Evolutionary conservation across 139 green algal species (phyloP), one percentile per base, ranked within the genome.

Genomic region (Zygnema circumcarinatum): DNA sequence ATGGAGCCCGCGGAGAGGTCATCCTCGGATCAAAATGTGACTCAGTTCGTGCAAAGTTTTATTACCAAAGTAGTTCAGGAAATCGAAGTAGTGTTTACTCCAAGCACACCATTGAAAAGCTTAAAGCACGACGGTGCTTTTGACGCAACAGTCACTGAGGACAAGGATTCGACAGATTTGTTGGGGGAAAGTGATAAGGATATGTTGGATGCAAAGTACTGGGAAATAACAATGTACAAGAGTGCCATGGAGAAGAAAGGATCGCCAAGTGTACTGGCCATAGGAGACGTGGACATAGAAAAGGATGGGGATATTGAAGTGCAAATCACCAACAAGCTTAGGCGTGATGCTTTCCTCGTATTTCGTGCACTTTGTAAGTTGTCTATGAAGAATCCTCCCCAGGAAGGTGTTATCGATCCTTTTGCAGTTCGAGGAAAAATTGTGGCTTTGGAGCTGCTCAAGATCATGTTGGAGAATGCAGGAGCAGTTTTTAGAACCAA

Each of bases 351-450:
- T 1, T 98, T 97, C 92, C 91, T 99, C 38, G 96, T 99, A 52
- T 98, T 99, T 88, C 90, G 97, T 0, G 95, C 97, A 38, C 94
- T 99, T 78, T 99, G 97, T 92, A 98, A 98, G 92, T 94, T 99
- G 56, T 96, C 94, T 75, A 98, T 97, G 87, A 93, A 93, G 74
- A 52, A 53, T 25, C 86, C 76, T 53, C 86, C 85, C 1, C 76
- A n/a, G 62, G 75, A 87, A 54, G 85, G 75, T 35, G 41, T 84
- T 25, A 73, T 79, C 0, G 88, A 89, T 21, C 67, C 84, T 0
- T 89, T 90, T 29, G 79, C 87, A 1, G 56, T 91, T 22, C 84
- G 90, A 22, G 88, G 90, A 35, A 93, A 93, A 72, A 87, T 88
- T 33, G 92, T 99, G 67, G 95, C 97, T 0, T 92, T 99, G 87